Conservation (phyloP, 805 yeast species). For the Lipomyces mesembrius region DNA sequence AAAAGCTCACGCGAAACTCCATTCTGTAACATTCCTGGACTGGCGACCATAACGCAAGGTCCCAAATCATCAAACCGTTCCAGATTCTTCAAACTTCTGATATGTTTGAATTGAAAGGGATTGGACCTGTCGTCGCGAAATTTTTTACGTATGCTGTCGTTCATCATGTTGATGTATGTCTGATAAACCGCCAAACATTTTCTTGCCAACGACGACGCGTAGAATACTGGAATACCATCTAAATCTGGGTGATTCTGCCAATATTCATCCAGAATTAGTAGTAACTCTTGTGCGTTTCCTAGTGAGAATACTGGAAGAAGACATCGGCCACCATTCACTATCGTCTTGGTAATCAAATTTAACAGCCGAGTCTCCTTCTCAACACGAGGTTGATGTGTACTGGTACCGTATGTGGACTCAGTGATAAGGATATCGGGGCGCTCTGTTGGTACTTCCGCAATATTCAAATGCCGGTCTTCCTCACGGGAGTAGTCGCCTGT, state of each 20-base stretch:
- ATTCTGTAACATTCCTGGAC: constrained; percentile 96
- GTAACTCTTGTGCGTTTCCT: constrained; percentile 94
- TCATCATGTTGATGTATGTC: constrained; percentile 96
- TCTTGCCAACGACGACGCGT: constrained; percentile 90
- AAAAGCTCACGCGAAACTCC: constrained; percentile 90
- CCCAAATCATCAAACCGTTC: constrained; percentile 91
- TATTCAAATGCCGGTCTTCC: constrained; percentile 90
- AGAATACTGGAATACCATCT: constrained; percentile 79
- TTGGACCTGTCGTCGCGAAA: constrained; percentile 79
- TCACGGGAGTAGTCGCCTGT: constrained; percentile 98
- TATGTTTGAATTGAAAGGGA: constrained; percentile 88
- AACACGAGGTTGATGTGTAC: constrained; percentile 87
- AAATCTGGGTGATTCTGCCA: constrained; percentile 86
- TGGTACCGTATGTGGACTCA: constrained; percentile 97
- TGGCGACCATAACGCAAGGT: constrained; percentile 93
- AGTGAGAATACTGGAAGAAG: constrained; percentile 93
- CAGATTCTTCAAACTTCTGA: constrained; percentile 75
- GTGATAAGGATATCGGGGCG: constrained; percentile 89
- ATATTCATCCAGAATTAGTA: constrained; percentile 89
- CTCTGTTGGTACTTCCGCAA: constrained; percentile 90
- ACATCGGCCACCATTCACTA: constrained; percentile 87
- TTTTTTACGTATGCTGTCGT: constrained; percentile 78
- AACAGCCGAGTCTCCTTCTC: constrained; percentile 85
- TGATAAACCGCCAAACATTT: constrained; percentile 98
- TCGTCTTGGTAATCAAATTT: constrained; percentile 78